phyloP scores from a whole-genome alignment of 768 basidiomycete species.

The Cystofilobasidium bisporidii region DNA sequence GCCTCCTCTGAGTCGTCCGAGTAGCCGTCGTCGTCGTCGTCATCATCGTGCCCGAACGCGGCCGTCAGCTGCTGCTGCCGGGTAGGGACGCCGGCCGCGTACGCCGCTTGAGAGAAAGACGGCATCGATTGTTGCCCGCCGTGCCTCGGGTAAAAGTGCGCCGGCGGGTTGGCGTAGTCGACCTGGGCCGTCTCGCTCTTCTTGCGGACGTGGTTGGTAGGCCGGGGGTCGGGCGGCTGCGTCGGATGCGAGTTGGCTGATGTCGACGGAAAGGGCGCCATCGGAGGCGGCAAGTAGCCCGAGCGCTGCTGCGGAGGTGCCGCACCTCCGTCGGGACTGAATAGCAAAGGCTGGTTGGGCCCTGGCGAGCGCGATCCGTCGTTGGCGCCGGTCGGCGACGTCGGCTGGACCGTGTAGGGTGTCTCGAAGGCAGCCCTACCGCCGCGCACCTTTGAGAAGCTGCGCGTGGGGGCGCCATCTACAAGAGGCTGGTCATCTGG shows the following conservation, averaged over 20 bases:
- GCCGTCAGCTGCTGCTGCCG: background rate
- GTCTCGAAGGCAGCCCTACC: slow-evolving; percentile 75
- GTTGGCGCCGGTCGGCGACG: background rate
- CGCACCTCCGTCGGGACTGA: background rate
- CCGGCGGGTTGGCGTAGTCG: slow-evolving; percentile 12
- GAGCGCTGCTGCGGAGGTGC: background rate
- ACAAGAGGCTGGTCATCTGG: slow-evolving; percentile 27
- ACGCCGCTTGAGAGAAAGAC: slow-evolving; percentile 19
- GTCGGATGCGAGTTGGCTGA: background rate
- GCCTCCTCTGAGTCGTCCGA: slow-evolving; percentile 19
- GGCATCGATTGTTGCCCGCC: background rate
- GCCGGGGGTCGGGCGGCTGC: background rate
- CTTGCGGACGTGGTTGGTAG: slow-evolving; percentile 2
- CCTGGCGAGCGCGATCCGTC: background rate
- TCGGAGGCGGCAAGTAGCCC: background rate
- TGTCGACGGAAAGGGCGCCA: slow-evolving; percentile 3
- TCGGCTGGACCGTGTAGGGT: slow-evolving; percentile 53
- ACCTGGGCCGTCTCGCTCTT: slow-evolving; percentile 20
- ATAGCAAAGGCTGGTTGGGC: background rate
- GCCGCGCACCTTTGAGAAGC: slow-evolving; percentile 79
- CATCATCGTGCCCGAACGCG: background rate
- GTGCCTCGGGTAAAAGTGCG: background rate
- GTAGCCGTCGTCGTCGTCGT: slow-evolving; percentile 14
- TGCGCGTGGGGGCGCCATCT: slow-evolving; percentile 42
- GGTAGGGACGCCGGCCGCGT: background rate